phyloP scores from a whole-genome alignment of 108 stramenopile genomes.

The Asterionellopsis glacialis region DNA sequence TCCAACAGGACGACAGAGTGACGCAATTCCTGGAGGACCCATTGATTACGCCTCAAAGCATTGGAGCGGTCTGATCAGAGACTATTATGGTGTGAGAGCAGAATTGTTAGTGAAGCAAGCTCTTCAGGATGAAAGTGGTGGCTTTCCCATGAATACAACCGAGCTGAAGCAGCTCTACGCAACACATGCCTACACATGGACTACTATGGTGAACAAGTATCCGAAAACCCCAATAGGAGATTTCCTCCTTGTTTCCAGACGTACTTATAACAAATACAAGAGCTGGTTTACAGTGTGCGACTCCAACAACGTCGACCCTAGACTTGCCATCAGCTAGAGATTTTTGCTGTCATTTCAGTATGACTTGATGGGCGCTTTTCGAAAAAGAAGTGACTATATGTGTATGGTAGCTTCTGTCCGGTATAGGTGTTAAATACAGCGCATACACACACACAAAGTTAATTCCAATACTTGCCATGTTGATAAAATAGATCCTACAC shows the following conservation, averaged over 20 bases:
- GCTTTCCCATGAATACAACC: slow-evolving; percentile 14
- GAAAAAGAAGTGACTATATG: no score
- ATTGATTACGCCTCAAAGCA: slow-evolving; percentile 44
- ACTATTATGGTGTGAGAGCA: slow-evolving; percentile 24
- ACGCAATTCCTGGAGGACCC: slow-evolving; percentile 26
- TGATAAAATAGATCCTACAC: no score
- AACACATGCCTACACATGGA: slow-evolving; percentile 3
- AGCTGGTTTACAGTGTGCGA: no score
- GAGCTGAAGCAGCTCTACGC: slow-evolving; percentile 8
- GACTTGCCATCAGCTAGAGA: no score
- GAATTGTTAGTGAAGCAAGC: slow-evolving; percentile 18
- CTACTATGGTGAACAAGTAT: not conserved
- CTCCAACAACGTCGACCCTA: no score
- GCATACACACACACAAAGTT: no score
- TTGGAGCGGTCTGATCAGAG: slow-evolving; percentile 30
- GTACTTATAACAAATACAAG: no score
- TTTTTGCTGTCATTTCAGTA: no score
- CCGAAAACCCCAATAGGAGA: not conserved
- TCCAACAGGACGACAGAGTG: slow-evolving; percentile 15
- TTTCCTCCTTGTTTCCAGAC: not conserved
- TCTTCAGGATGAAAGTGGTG: slow-evolving; percentile 12
- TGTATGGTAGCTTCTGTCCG: no score
- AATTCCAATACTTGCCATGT: no score
- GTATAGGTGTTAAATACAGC: no score
- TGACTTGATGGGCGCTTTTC: no score